These are phyloP conservation scores for Fusarium sororula DNA, from an alignment of 2,329 filamentous ascomycete genomes.

Conservation along the genomic window DNA sequence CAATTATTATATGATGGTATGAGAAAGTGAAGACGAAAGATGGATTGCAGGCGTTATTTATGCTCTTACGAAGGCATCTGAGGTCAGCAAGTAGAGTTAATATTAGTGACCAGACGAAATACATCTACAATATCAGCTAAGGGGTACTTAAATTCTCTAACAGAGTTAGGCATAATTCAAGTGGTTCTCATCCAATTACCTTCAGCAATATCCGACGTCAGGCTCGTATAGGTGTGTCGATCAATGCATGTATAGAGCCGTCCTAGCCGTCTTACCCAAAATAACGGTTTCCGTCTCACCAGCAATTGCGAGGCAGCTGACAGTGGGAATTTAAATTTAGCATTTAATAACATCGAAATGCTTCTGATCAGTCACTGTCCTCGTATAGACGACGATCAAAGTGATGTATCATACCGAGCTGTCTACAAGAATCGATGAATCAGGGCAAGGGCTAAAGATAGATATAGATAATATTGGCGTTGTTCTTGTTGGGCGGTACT, in stretches of 20 bases:
- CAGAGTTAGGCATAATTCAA: background rate
- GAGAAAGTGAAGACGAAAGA: background rate
- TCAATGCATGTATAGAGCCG: background rate
- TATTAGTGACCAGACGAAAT: background rate
- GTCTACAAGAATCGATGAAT: background rate
- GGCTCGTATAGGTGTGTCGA: background rate
- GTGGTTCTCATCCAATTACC: background rate
- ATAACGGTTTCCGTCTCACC: background rate
- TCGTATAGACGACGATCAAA: background rate
- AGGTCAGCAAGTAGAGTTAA: background rate
- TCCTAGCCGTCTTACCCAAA: background rate
- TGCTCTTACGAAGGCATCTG: background rate
- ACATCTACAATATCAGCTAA: background rate
- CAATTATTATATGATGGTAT: accelerated
- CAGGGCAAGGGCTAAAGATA: background rate
- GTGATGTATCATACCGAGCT: background rate
- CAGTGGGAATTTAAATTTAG: background rate
- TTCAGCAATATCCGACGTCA: background rate
- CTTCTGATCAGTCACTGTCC: background rate
- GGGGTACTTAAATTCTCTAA: background rate
- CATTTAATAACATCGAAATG: background rate
- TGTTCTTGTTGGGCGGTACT: background rate
- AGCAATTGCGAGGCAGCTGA: background rate
- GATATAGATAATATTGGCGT: background rate
- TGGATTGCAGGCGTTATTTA: background rate